Conservation (phyloP, 73 alveolate genomes). For the Tetrahymena elliotti region DNA sequence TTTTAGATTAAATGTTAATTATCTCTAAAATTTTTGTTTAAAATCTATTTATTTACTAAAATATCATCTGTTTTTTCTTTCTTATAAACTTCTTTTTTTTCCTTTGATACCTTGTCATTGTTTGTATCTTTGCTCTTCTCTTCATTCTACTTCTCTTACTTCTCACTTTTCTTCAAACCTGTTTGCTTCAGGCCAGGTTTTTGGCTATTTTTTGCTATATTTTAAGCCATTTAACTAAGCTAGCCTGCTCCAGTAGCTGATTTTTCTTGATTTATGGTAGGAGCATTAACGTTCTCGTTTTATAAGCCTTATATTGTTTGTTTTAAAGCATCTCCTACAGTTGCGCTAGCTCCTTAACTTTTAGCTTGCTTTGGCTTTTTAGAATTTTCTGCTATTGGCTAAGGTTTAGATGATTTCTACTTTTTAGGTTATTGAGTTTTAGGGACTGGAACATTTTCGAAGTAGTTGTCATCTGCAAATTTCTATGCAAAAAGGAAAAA, state of each 20-base stretch:
- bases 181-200: not conserved
- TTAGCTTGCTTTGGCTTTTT: not conserved
- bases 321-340: not conserved
- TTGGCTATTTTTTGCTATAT: not conserved
- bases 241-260: not conserved
- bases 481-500: not conserved
- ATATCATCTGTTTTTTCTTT: not conserved
- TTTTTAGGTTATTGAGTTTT: not conserved
- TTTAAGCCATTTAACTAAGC: not conserved
- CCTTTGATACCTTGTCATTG: not conserved
- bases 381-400: not conserved
- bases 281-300: not conserved
- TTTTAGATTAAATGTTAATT: not conserved
- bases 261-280: not conserved
- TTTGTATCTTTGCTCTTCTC: not conserved
- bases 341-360: not conserved
- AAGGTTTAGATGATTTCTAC: not conserved
- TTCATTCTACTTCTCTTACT: not conserved
- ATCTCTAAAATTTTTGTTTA: not conserved
- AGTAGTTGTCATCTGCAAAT: not conserved
- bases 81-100: not conserved
- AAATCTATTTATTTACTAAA: not conserved
- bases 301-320: not conserved
- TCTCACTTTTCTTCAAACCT: not conserved
- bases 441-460: not conserved